Evolutionary conservation across 129 eudicot species (phyloP).

Genomic region (Kitagawia praeruptora): DNA sequence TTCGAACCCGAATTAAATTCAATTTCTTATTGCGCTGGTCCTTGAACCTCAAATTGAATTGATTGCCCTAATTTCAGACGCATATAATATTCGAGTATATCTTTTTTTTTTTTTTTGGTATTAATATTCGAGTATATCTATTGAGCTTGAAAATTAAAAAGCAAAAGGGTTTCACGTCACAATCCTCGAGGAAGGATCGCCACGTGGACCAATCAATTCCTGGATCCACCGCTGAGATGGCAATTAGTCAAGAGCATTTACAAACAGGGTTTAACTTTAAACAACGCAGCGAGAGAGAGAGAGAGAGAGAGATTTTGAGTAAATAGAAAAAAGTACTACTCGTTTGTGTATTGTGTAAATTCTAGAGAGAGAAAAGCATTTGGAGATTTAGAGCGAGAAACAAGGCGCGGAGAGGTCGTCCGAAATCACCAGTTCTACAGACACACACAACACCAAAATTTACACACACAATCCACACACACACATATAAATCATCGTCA

Average conservation of each 20-base stretch:
- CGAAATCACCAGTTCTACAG: constrained; percentile 21
- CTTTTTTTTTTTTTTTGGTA: too few relatives aligned
- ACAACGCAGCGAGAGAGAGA: constrained; percentile 6
- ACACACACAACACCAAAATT: neutral
- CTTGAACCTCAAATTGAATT: too few relatives aligned
- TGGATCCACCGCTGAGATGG: constrained; percentile 2
- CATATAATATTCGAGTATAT: neutral
- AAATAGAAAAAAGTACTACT: neutral
- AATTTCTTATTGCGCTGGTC: too few relatives aligned
- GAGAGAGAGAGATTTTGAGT: neutral
- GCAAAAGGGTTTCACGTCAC: neutral
- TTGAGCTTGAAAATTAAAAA: neutral
- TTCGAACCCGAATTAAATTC: too few relatives aligned
- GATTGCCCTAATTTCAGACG: too few relatives aligned
- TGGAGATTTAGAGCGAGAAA: constrained; percentile 50
- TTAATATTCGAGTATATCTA: neutral
- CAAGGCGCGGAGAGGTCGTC: constrained; percentile 83
- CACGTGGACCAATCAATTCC: neutral
- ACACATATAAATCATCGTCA: neutral
- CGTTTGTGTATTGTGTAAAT: neutral
- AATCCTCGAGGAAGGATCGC: neutral
- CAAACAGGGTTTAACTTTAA: too few relatives aligned
- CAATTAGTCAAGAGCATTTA: neutral
- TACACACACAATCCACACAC: neutral
- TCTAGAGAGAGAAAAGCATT: constrained; percentile 16